phyloP scores from a whole-genome alignment of 345 rosid genomes.

The Durio zibethinus region DNA sequence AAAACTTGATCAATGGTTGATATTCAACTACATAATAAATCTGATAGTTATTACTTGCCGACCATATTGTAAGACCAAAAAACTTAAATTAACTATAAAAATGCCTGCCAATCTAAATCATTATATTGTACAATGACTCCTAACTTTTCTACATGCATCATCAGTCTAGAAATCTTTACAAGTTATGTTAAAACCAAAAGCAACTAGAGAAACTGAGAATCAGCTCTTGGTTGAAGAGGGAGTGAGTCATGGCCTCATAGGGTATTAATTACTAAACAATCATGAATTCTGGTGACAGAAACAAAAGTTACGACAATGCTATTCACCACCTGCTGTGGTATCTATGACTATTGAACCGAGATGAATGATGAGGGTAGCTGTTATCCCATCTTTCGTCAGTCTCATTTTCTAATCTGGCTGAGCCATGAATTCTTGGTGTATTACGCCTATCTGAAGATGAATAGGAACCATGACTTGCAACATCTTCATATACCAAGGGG shows the following conservation, averaged over 20 bases:
- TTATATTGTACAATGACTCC: neutral
- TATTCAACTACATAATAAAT: too few relatives aligned
- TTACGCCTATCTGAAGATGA: neutral
- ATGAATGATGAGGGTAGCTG: slow-evolving; percentile 6
- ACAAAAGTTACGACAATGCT: neutral
- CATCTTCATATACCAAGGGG: slow-evolving; percentile 32
- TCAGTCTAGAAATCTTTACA: neutral
- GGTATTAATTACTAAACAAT: too few relatives aligned
- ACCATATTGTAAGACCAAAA: too few relatives aligned
- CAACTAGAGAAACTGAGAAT: neutral
- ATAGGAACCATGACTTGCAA: slow-evolving; percentile 17
- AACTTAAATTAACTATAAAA: too few relatives aligned
- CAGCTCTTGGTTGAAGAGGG: neutral
- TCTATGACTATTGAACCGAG: neutral
- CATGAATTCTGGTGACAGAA: neutral
- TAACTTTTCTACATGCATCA: neutral
- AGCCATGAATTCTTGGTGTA: slow-evolving; percentile 29
- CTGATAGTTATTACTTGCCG: too few relatives aligned
- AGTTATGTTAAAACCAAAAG: neutral
- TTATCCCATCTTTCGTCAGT: slow-evolving; percentile 22
- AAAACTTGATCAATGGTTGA: too few relatives aligned
- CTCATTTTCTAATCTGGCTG: slow-evolving; percentile 28
- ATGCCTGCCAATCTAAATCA: neutral
- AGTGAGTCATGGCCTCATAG: neutral
- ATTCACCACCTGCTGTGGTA: neutral